Evolutionary conservation across 2,329 filamentous ascomycete genomes (phyloP).

Genomic region (Penicillium decumbens): DNA sequence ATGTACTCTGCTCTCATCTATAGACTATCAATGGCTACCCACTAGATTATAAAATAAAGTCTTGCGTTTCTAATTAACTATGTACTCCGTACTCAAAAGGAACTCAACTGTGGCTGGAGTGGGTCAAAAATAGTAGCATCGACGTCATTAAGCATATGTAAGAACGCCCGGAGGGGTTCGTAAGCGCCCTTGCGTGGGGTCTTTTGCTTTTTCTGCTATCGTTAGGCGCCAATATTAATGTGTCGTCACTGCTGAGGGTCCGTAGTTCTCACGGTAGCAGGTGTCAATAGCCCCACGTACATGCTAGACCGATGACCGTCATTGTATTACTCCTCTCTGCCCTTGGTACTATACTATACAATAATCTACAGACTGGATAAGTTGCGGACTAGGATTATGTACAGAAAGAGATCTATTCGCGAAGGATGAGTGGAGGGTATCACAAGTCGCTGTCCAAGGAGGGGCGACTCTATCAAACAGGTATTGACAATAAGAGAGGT

Average conservation of each 20-base stretch:
- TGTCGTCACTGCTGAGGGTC: not conserved
- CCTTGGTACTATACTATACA: not conserved
- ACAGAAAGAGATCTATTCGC: not conserved
- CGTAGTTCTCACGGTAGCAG: not conserved
- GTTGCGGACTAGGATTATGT: not conserved
- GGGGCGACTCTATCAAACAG: not conserved
- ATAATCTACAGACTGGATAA: not conserved
- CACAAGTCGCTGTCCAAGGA: not conserved
- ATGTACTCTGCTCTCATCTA: not conserved
- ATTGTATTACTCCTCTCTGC: not conserved
- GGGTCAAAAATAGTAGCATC: conserved; percentile 22
- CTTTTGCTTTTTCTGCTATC: not conserved
- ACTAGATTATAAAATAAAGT: not conserved
- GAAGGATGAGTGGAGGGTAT: not conserved
- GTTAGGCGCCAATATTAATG: not conserved
- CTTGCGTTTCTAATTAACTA: not conserved
- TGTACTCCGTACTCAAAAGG: conserved; percentile 4
- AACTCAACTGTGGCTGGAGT: conserved; percentile 19
- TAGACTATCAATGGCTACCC: not conserved
- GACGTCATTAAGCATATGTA: conserved; percentile 25
- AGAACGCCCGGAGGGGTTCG: conserved; percentile 2
- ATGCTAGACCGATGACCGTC: not conserved
- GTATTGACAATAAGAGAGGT: not conserved
- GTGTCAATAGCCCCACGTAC: not conserved
- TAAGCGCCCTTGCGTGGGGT: conserved; percentile 3